Evolutionary conservation across 2,329 filamentous ascomycete genomes (phyloP).

Genomic region (Trichophyton simii): DNA sequence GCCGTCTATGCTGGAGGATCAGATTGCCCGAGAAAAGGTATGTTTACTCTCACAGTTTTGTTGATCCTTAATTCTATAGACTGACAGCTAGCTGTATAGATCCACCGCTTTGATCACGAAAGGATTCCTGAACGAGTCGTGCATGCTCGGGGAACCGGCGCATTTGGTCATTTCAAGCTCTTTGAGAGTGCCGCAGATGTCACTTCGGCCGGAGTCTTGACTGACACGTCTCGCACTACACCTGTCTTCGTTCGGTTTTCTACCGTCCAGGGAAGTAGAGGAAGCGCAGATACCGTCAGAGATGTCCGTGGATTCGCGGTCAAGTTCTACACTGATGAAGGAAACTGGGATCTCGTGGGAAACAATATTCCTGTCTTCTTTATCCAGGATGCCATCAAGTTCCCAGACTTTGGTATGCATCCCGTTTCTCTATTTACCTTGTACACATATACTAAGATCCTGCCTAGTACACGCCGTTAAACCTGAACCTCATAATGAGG

Average conservation of each 20-base stretch:
- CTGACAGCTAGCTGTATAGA: conserved; percentile 19
- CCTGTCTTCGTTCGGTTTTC: conserved; percentile 61
- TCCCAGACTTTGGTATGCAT: conserved; percentile 47
- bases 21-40: conserved; percentile 61
- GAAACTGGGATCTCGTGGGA: conserved; percentile 62
- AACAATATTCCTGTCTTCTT: conserved; percentile 68
- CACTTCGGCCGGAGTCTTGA: conserved; percentile 51
- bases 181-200: conserved; percentile 52
- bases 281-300: conserved; percentile 69
- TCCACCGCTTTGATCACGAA: conserved; percentile 60
- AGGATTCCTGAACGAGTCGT: conserved; percentile 57
- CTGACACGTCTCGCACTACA: conserved; percentile 54
- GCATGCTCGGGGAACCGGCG: conserved; percentile 52
- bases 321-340: conserved; percentile 66
- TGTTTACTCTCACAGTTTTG: conserved; percentile 2
- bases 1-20: conserved; percentile 58
- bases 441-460: conserved; percentile 2
- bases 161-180: conserved; percentile 55
- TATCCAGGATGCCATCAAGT: conserved; percentile 64
- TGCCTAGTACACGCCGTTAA: conserved; percentile 43
- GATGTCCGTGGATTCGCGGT: conserved; percentile 70
- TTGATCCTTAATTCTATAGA: neutral
- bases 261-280: conserved; percentile 61
- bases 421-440: neutral
- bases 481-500: conserved; percentile 57